Conservation (phyloP, 1,284 basidiomycete species). For the Serendipita sp. region DNA sequence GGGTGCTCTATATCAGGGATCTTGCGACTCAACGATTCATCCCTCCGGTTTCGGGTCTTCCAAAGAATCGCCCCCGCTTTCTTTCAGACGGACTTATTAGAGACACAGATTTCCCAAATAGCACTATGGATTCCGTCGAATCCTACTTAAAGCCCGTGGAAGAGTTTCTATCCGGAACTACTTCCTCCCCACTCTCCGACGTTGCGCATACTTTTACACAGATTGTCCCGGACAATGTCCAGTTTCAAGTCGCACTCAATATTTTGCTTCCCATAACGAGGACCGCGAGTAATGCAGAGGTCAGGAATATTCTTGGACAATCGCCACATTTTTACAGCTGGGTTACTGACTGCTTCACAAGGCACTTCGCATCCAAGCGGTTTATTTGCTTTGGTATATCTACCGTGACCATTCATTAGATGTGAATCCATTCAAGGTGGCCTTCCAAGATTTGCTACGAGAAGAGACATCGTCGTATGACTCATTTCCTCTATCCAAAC, state of each 20-base stretch:
- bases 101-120: too few relatives aligned
- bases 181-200: background rate
- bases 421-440: background rate
- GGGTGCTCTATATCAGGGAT: background rate
- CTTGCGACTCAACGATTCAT: background rate
- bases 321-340: background rate
- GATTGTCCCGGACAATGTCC: background rate
- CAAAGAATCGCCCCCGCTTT: too few relatives aligned
- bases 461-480: background rate
- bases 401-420: background rate
- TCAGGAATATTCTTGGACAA: background rate
- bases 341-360: background rate
- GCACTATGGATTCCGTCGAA: too few relatives aligned
- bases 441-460: background rate
- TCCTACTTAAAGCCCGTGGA: background rate
- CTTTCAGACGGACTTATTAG: too few relatives aligned
- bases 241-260: constrained; percentile 2
- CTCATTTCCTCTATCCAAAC: too few relatives aligned
- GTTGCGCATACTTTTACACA: background rate
- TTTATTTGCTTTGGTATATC: background rate
- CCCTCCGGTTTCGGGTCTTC: background rate
- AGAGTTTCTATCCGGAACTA: background rate
- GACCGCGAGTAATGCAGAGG: background rate
- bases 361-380: background rate
- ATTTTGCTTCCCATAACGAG: constrained; percentile 1